These are phyloP conservation scores for Ambrosia trifida DNA, from an alignment of 129 eudicot species.

Conservation along the genomic window DNA sequence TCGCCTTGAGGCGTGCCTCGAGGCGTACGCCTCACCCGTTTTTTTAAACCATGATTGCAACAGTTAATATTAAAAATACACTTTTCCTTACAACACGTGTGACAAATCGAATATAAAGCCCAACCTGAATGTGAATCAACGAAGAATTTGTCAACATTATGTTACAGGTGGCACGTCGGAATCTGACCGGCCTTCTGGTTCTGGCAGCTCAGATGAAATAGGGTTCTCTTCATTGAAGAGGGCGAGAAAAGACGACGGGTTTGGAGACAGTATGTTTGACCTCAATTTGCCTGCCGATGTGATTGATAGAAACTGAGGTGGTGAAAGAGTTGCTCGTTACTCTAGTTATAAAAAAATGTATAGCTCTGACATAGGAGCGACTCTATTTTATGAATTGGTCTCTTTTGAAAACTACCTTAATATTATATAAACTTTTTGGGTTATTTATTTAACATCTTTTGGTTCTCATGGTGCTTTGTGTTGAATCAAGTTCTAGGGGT, in stretches of 20 bases:
- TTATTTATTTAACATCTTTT: background rate
- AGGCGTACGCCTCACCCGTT: too few species aligned
- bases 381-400: constrained; percentile 31
- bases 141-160: background rate
- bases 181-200: constrained; percentile 57
- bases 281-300: constrained; percentile 83
- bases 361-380: constrained; percentile 38
- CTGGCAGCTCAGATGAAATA: constrained; percentile 62
- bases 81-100: background rate
- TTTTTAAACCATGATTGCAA: too few species aligned
- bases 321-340: constrained; percentile 27
- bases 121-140: background rate
- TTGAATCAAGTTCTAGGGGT: background rate
- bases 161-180: constrained; percentile 41
- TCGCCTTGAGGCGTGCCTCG: too few species aligned
- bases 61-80: too few species aligned
- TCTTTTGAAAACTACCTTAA: constrained; percentile 20
- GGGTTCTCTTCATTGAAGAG: constrained; percentile 57
- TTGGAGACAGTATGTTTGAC: constrained; percentile 57
- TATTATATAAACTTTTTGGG: constrained; percentile 24
- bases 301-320: constrained; percentile 39
- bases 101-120: background rate
- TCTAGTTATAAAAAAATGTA: constrained; percentile 31
- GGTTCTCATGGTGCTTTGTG: background rate
- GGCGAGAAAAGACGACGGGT: constrained; percentile 40